phyloP scores from a whole-genome alignment of 768 basidiomycete genomes.

The Hydnum rufescens region DNA sequence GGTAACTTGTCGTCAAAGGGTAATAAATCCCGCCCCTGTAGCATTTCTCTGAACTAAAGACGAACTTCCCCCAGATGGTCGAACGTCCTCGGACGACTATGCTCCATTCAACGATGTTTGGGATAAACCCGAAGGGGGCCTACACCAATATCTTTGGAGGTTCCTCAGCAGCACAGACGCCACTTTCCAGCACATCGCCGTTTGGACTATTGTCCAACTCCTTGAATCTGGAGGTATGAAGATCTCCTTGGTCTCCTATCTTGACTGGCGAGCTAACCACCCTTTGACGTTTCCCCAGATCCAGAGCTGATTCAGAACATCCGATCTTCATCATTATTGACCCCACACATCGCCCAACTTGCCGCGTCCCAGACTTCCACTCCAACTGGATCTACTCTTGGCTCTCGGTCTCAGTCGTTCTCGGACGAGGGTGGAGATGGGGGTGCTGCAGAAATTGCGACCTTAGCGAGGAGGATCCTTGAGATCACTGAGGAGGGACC shows the following conservation, averaged over 20 bases:
- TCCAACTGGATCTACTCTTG: constrained; percentile 40
- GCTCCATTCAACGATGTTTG: constrained; percentile 95
- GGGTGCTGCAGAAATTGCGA: constrained; percentile 79
- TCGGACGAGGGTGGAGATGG: constrained; percentile 53
- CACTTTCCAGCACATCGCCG: constrained; percentile 98
- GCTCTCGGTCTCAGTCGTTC: constrained; percentile 45
- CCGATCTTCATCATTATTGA: constrained; percentile 58
- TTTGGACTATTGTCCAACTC: constrained; percentile 97
- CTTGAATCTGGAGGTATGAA: constrained; percentile 77
- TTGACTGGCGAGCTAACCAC: neutral
- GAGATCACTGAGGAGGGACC: constrained; percentile 64
- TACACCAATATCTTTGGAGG: constrained; percentile 84
- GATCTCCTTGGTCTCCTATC: neutral
- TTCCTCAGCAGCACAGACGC: constrained; percentile 88
- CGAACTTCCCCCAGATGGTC: constrained; percentile 34
- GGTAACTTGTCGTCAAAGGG: constrained; percentile 97
- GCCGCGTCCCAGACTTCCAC: constrained; percentile 49
- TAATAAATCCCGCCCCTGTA: constrained; percentile 17
- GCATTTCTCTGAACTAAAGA: neutral
- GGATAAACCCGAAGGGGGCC: constrained; percentile 94
- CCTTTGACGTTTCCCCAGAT: constrained; percentile 33
- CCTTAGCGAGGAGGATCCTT: constrained; percentile 64
- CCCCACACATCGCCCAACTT: constrained; percentile 73
- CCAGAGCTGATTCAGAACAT: constrained; percentile 80
- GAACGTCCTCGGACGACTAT: constrained; percentile 68